These are phyloP conservation scores for Naganishia sp. DNA, from an alignment of 1,284 basidiomycete species.

Conservation along the genomic window DNA sequence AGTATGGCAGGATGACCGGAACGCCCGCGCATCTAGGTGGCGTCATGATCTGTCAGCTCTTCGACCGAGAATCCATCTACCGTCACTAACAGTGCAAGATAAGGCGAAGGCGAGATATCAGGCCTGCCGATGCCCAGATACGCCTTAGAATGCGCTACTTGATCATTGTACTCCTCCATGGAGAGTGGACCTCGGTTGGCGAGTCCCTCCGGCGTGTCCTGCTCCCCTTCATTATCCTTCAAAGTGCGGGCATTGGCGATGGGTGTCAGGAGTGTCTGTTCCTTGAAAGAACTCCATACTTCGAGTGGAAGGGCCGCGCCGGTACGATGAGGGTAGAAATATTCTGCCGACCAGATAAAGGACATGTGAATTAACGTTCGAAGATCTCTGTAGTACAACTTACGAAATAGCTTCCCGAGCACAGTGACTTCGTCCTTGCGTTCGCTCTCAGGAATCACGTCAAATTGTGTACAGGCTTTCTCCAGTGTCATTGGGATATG, in stretches of 20 bases:
- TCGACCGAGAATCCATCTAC: background rate
- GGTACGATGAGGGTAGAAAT: conserved; percentile 24
- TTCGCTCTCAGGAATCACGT: conserved; percentile 7
- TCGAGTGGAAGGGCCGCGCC: background rate
- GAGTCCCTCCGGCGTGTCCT: conserved; percentile 9
- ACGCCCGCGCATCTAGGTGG: conserved; percentile 45
- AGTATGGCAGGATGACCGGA: conserved; percentile 49
- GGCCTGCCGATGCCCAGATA: conserved; percentile 47
- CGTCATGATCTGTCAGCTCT: background rate
- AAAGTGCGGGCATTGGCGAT: conserved; percentile 11
- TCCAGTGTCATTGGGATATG: conserved; percentile 22
- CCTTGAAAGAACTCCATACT: conserved; percentile 18
- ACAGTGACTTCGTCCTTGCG: conserved; percentile 24
- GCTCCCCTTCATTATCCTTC: background rate
- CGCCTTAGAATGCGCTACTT: conserved; percentile 42
- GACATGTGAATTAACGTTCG: background rate
- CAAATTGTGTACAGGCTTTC: conserved; percentile 6
- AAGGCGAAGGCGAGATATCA: conserved; percentile 45
- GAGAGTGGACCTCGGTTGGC: conserved; percentile 20
- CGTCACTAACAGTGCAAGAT: conserved; percentile 42
- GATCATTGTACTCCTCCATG: conserved; percentile 12
- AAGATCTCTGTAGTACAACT: background rate
- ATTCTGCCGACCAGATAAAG: conserved; percentile 2
- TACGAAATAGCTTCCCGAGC: conserved; percentile 20
- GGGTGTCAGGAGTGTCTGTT: conserved; percentile 7